A percentile compares a stretch with the other conserved stretches of the same genome.
phyloP scores from a whole-genome alignment of 2,329 filamentous ascomycete species.

The Pseudogymnoascus sp. region DNA sequence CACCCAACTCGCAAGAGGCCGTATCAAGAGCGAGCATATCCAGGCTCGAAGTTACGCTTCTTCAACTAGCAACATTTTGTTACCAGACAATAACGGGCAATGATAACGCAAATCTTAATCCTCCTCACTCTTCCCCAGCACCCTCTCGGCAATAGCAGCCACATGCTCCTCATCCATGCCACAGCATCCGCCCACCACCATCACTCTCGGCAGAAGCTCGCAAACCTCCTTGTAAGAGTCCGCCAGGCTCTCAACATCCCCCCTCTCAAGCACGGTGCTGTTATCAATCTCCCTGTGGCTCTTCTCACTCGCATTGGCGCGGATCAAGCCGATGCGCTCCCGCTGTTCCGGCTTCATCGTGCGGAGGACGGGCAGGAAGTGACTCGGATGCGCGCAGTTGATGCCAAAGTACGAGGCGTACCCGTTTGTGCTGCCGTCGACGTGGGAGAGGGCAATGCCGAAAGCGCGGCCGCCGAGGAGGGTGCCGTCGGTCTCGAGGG shows the following conservation, averaged over 20 bases:
- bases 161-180: constrained; percentile 15
- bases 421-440: neutral
- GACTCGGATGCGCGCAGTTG: constrained; percentile 1
- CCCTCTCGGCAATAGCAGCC: constrained; percentile 8
- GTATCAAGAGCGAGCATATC: neutral
- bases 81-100: neutral
- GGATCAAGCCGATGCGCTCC: neutral
- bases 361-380: neutral
- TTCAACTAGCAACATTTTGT: constrained; percentile 3
- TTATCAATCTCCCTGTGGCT: neutral
- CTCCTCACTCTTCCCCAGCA: neutral
- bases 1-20: neutral
- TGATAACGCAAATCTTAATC: neutral
- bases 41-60: neutral
- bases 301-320: neutral
- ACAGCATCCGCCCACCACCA: constrained; percentile 13
- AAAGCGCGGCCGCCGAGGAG: neutral
- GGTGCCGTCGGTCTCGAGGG: neutral
- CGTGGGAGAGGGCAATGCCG: neutral
- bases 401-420: neutral
- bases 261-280: neutral
- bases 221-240: neutral
- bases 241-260: neutral
- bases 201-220: constrained; percentile 9
- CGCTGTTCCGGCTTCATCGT: neutral